Evolutionary conservation across 371 early-diverging fungal genomes (phyloP).

Genomic region (Syncephalis plumigaleata): DNA sequence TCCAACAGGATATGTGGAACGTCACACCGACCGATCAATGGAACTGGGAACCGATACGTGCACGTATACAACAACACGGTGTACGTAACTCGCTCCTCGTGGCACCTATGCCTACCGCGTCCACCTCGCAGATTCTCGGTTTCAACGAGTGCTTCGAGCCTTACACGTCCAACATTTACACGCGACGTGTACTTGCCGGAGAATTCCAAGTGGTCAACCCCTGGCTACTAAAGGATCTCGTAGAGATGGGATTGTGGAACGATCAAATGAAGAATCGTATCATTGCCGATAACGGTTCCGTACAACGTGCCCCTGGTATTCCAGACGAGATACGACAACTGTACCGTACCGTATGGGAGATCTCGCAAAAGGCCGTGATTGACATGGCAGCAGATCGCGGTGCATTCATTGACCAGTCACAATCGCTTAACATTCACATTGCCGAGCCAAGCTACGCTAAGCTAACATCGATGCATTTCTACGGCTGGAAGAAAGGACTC

Average conservation of each 20-base stretch:
- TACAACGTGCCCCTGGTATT: slow-evolving; percentile 66
- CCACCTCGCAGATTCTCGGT: slow-evolving; percentile 97
- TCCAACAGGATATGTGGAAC: slow-evolving; percentile 95
- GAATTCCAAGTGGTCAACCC: slow-evolving; percentile 99
- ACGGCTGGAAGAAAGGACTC: slow-evolving; percentile 96
- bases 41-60: slow-evolving; percentile 86
- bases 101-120: slow-evolving; percentile 99
- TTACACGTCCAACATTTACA: slow-evolving; percentile 96
- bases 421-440: slow-evolving; percentile 95
- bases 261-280: slow-evolving; percentile 93
- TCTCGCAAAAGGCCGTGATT: slow-evolving; percentile 76
- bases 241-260: slow-evolving; percentile 88
- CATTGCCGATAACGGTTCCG: slow-evolving; percentile 90
- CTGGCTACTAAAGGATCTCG: slow-evolving; percentile 88
- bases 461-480: slow-evolving; percentile 98
- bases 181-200: slow-evolving; percentile 95
- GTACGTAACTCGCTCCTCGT: slow-evolving; percentile 96
- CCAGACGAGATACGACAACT: slow-evolving; percentile 87
- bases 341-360: slow-evolving; percentile 99
- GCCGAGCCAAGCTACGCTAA: slow-evolving; percentile 84
- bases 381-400: slow-evolving; percentile 91
- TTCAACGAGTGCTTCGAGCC: slow-evolving; percentile 99
- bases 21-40: slow-evolving; percentile 62
- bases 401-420: slow-evolving; percentile 97
- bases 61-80: slow-evolving; percentile 74